These are phyloP conservation scores for Cystobasidium onofrii DNA, from an alignment of 768 basidiomycete genomes.

Conservation along the genomic window DNA sequence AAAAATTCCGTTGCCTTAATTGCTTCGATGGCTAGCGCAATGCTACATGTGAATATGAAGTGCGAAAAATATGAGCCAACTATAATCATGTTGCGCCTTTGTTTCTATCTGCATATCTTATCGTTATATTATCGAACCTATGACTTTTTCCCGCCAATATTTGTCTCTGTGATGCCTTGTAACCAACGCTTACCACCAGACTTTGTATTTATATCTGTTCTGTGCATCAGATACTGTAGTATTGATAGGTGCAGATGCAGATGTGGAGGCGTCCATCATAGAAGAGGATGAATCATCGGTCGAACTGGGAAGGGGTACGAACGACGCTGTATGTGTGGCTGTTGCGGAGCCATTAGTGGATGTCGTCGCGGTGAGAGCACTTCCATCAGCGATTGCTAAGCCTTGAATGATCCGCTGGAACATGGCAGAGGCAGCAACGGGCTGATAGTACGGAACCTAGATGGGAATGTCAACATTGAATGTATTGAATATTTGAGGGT, in stretches of 20 bases:
- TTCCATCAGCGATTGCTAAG: conserved; percentile 2
- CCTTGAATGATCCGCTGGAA: conserved; percentile 25
- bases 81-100: no score
- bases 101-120: no score
- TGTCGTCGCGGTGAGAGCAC: not conserved
- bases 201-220: conserved; percentile 13
- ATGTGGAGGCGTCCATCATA: not conserved
- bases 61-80: no score
- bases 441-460: conserved; percentile 14
- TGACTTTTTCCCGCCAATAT: no score
- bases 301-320: not conserved
- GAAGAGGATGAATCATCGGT: not conserved
- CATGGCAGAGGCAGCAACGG: conserved; percentile 11
- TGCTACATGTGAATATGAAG: no score
- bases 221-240: conserved; percentile 11
- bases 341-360: conserved; percentile 13
- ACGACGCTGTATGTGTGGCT: conserved; percentile 15
- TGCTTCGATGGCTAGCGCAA: no score
- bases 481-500: not conserved
- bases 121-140: no score
- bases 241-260: not conserved
- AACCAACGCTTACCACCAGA: conserved; percentile 10
- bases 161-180: no score
- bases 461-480: not conserved
- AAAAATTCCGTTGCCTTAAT: no score